Evolutionary conservation across 2,329 filamentous ascomycete species (phyloP).

Genomic region (Plectosphaerella sp.): DNA sequence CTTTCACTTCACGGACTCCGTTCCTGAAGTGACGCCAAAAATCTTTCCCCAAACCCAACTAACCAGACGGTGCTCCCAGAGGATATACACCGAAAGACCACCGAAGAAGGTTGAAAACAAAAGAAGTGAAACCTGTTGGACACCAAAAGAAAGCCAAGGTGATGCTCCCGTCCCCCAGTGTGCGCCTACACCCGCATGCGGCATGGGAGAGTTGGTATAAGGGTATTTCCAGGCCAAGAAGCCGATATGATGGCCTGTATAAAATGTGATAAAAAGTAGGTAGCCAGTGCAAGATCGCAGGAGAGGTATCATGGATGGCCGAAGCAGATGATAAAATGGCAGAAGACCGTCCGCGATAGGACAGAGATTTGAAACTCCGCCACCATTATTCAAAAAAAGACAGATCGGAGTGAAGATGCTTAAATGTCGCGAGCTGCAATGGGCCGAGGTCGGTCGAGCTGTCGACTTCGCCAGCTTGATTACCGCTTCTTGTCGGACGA

Average conservation of each 20-base stretch:
- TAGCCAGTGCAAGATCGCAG: neutral
- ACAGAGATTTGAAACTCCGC: neutral
- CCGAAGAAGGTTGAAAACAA: too few species aligned
- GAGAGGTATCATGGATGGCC: neutral
- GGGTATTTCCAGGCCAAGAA: too few species aligned
- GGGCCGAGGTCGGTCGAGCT: neutral
- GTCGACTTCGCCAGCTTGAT: neutral
- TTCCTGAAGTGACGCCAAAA: too few species aligned
- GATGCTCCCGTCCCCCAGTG: neutral
- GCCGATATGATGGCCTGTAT: neutral
- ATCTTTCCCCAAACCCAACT: too few species aligned
- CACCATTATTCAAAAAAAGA: neutral
- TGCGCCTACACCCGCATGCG: neutral
- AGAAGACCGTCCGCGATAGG: neutral
- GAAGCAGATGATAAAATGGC: neutral
- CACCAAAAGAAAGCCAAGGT: too few species aligned
- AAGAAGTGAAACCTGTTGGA: too few species aligned
- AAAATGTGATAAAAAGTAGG: neutral
- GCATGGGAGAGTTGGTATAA: too few species aligned
- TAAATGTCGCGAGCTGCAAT: neutral
- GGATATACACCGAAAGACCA: too few species aligned
- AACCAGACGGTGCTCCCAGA: too few species aligned
- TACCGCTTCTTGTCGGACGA: slow-evolving; percentile 6
- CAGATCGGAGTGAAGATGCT: neutral
- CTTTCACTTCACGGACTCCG: too few species aligned